Evolutionary conservation across 2,329 filamentous ascomycete genomes (phyloP).

Genomic region (Beauveria rudraprayagi): DNA sequence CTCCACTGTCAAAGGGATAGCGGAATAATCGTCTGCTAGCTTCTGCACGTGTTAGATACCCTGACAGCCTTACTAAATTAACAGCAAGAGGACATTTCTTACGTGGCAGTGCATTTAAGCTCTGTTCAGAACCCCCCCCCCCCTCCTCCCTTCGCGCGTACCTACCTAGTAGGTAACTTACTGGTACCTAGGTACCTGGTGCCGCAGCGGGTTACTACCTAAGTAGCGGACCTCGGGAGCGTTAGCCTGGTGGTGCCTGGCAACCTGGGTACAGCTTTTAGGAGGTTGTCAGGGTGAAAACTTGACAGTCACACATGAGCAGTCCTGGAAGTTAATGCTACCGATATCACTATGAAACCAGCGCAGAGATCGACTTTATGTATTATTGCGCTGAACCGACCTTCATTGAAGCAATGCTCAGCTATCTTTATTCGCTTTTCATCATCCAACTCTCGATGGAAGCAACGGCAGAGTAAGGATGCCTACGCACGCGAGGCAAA

Average conservation of each 20-base stretch:
- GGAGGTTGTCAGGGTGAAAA: background rate
- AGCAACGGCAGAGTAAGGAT: constrained; percentile 68
- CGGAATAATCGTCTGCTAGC: too few relatives aligned
- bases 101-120: too few relatives aligned
- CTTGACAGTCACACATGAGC: background rate
- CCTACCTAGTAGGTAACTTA: too few relatives aligned
- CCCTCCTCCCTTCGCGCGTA: too few relatives aligned
- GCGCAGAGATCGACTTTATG: background rate
- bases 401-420: background rate
- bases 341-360: background rate
- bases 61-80: too few relatives aligned
- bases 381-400: background rate
- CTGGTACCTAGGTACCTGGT: too few relatives aligned
- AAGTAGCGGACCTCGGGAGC: too few relatives aligned
- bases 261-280: background rate
- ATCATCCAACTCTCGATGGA: constrained; percentile 53
- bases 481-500: constrained; percentile 65
- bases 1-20: too few relatives aligned
- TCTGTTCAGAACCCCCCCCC: too few relatives aligned
- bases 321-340: background rate
- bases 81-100: too few relatives aligned
- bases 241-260: background rate
- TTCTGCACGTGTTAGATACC: too few relatives aligned
- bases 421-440: background rate
- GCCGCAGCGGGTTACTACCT: too few relatives aligned